Evolutionary conservation across 768 basidiomycete species (phyloP).

Genomic region (Termitomyces sp.): DNA sequence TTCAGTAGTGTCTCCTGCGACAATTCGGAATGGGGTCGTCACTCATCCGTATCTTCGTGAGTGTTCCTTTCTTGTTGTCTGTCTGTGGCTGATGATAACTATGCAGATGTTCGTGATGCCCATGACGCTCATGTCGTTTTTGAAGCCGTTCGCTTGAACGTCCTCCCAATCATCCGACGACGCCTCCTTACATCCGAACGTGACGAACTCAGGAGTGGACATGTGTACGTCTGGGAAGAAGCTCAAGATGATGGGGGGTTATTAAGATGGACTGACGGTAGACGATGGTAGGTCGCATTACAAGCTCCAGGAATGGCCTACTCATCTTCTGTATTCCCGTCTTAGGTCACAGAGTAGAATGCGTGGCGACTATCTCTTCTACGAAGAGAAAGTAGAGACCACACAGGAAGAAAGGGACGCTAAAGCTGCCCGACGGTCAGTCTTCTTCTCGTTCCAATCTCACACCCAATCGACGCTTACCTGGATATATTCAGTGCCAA

Average conservation of each 20-base stretch:
- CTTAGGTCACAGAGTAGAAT: conserved; percentile 81
- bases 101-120: conserved; percentile 72
- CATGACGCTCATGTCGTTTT: conserved; percentile 73
- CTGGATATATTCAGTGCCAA: conserved; percentile 38
- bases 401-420: conserved; percentile 77
- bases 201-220: conserved; percentile 66
- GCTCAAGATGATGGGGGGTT: conserved; percentile 69
- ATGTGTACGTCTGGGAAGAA: conserved; percentile 86
- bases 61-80: conserved; percentile 10
- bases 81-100: neutral
- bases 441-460: neutral
- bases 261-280: conserved; percentile 79
- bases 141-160: conserved; percentile 69
- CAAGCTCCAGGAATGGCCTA: neutral
- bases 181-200: conserved; percentile 68
- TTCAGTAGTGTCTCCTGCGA: conserved; percentile 17
- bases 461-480: conserved; percentile 5
- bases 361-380: conserved; percentile 80
- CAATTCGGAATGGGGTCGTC: conserved; percentile 28
- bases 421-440: conserved; percentile 73
- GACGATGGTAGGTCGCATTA: conserved; percentile 54
- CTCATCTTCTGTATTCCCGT: neutral
- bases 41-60: conserved; percentile 49
- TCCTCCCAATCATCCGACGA: conserved; percentile 68
- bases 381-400: conserved; percentile 80